These are phyloP conservation scores for Emmonsia crescens DNA, from an alignment of 2,329 filamentous ascomycete species.

Conservation along the genomic window DNA sequence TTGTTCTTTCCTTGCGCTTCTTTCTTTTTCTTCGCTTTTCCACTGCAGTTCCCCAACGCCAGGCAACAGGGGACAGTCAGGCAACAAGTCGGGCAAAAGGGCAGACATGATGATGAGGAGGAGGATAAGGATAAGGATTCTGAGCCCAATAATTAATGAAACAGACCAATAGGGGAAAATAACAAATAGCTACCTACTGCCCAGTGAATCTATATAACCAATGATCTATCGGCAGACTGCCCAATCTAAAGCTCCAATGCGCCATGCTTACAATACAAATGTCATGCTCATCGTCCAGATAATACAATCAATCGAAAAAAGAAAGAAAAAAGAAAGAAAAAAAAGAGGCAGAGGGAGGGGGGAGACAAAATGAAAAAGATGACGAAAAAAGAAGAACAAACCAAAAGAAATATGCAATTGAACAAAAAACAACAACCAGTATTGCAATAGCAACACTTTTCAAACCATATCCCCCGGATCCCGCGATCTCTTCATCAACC, in stretches of 20 bases:
- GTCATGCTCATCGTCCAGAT: slow-evolving; percentile 1
- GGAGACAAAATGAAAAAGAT: slow-evolving; percentile 3
- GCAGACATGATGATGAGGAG: not conserved
- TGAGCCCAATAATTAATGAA: not conserved
- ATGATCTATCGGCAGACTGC: not conserved
- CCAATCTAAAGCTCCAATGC: not conserved
- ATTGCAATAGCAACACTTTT: not conserved
- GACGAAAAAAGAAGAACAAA: not conserved
- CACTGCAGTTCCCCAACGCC: not conserved
- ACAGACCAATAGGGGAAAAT: too few relatives aligned
- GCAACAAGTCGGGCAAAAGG: not conserved
- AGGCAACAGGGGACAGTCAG: not conserved
- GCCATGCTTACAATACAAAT: not conserved
- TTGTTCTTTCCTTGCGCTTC: slow-evolving; percentile 11
- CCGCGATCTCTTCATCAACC: slow-evolving; percentile 7
- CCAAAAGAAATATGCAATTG: not conserved
- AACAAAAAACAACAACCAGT: not conserved
- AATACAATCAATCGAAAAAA: slow-evolving; percentile 3
- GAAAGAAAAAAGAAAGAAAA: not conserved
- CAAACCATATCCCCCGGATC: slow-evolving; percentile 8
- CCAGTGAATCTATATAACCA: not conserved
- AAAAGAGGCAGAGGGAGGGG: not conserved
- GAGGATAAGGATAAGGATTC: not conserved
- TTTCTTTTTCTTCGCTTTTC: not conserved
- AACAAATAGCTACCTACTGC: too few relatives aligned